Evolutionary conservation across 768 basidiomycete species (phyloP), one percentile per base, ranked within the genome.

Genomic region (Phanerochaete sordida): DNA sequence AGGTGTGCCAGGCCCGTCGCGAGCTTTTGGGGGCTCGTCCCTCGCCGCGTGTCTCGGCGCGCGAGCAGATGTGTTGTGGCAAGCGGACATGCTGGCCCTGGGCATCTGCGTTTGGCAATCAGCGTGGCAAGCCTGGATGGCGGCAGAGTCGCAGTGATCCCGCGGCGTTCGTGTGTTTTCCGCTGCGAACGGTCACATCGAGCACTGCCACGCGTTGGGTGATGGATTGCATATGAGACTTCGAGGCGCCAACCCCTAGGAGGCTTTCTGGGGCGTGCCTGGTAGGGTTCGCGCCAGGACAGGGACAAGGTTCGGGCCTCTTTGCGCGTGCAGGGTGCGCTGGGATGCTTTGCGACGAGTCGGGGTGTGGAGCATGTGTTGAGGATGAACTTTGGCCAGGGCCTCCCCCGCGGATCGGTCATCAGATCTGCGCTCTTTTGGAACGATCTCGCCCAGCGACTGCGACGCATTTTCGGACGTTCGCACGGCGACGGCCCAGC

Each of bases 341-440:
- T 35, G 33, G 33, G 33, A 43, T 4, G 19, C 4, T 11, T 19
- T 19, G 39, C 53, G 33, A 27, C n/a, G 24, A 26, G 35, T 9
- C n/a, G 31, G 23, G 23, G 2, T 39, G 35, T 21, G 31, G 53
- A 39, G 35, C n/a, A 2, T 39, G 11, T 15, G 24, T 43, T 54
- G 53, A 26, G 53, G 53, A 39, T 26, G 39, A 39, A 54, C 33
- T 24, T 12, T 43, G 19, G 53, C 23, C 30, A 35, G 51, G 31
- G 19, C 19, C 28, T 7, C 51, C 27, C n/a, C 21, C 16, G 53
- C 35, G 43, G 53, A 59, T 59, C 58, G 45, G 33, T 52, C 31
- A 59, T 52, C 31, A 39, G 49, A 59, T 59, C 58, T 45, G 52
- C 58, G 58, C 27, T 43, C 43, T 27, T 59, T 52, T 16, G 58